Evolutionary conservation across 1,139 yeast genomes (phyloP).

Genomic region (Taiozyma onychis): DNA sequence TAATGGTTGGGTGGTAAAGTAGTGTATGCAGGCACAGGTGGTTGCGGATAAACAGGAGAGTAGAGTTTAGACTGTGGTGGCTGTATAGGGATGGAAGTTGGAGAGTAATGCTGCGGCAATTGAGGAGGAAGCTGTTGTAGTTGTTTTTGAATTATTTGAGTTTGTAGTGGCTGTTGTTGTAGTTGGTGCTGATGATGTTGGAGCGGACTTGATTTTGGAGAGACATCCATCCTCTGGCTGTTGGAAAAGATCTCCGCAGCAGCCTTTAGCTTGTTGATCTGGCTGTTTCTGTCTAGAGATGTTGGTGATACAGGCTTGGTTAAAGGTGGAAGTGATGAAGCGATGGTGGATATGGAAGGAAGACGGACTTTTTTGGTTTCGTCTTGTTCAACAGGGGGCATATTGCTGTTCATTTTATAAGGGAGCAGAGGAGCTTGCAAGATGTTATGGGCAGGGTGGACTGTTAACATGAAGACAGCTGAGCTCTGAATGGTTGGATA

Average conservation of each 20-base stretch:
- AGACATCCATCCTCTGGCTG: neutral
- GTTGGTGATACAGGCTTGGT: neutral
- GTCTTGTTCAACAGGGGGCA: neutral
- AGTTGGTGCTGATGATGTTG: neutral
- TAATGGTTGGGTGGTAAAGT: neutral
- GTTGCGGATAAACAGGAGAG: neutral
- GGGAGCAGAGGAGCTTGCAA: neutral
- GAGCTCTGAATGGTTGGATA: neutral
- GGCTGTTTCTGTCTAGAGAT: neutral
- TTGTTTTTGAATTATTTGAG: neutral
- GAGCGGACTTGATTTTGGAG: neutral
- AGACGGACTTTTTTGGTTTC: conserved; percentile 7
- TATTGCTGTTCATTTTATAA: neutral
- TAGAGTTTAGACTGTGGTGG: neutral
- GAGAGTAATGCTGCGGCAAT: neutral
- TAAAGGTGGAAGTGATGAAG: conserved; percentile 2
- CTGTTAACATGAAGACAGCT: neutral
- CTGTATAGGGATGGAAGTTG: neutral
- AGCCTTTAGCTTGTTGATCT: conserved; percentile 6
- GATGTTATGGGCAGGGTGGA: neutral
- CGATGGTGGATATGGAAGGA: conserved; percentile 12
- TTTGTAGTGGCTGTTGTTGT: neutral
- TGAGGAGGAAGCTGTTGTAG: neutral
- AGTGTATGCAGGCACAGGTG: neutral
- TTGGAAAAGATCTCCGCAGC: conserved; percentile 13